phyloP scores from a whole-genome alignment of 2,329 filamentous ascomycete genomes.

The Apiospora malaysiana region DNA sequence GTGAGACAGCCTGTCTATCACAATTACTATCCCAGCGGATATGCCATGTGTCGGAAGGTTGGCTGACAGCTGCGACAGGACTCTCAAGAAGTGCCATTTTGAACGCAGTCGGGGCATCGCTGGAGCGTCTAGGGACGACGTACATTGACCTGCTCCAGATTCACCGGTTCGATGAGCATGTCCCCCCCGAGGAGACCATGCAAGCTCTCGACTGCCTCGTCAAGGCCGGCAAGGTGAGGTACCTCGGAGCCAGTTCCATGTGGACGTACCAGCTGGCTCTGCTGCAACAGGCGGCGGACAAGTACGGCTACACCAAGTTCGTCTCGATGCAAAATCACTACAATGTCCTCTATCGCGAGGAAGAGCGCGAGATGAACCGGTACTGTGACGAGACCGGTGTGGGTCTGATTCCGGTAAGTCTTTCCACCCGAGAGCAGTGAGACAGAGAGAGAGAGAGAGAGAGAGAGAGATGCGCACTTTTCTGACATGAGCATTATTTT shows the following conservation, averaged over 20 bases:
- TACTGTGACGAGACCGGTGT: conserved; percentile 50
- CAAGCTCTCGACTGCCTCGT: background rate
- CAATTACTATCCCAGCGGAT: too few relatives aligned
- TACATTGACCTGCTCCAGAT: conserved; percentile 12
- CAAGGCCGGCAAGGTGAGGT: conserved; percentile 13
- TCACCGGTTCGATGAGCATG: background rate
- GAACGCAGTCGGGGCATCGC: background rate
- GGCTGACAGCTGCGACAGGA: background rate
- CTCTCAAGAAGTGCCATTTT: background rate
- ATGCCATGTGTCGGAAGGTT: too few relatives aligned
- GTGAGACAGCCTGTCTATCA: background rate
- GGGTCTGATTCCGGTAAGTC: background rate
- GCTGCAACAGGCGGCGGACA: conserved; percentile 58
- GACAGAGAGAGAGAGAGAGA: background rate
- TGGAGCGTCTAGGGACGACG: background rate
- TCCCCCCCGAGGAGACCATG: background rate
- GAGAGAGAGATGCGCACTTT: background rate
- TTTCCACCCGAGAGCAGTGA: background rate
- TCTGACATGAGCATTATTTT: background rate
- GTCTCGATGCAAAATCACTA: conserved; percentile 67
- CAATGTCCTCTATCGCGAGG: conserved; percentile 67
- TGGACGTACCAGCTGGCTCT: conserved; percentile 51
- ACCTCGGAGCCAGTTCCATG: conserved; percentile 37
- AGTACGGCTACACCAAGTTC: conserved; percentile 57
- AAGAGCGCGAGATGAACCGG: conserved; percentile 54